A percentile compares a stretch with the other conserved stretches of the same genome.
Conservation (phyloP, 164 flowering plant species). For the Liriodendron chinense region DNA sequence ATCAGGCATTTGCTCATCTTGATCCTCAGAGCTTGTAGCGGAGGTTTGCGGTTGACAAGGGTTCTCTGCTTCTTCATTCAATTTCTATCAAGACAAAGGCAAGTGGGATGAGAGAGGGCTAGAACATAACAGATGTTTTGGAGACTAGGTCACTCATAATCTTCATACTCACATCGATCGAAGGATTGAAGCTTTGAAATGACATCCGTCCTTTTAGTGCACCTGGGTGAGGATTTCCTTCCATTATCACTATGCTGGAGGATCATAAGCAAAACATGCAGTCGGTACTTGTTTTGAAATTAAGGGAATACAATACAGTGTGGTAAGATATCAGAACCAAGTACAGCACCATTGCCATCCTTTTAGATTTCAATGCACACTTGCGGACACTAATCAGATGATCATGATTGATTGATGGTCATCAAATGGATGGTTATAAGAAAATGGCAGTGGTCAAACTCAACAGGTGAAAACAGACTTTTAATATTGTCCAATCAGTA, state of each 20-base stretch:
- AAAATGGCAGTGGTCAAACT: too few species aligned
- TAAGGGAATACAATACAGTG: too few species aligned
- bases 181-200: conserved; percentile 82
- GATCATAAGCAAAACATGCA: neutral
- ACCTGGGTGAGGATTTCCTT: conserved; percentile 88
- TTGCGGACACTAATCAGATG: too few species aligned
- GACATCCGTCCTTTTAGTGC: conserved; percentile 82
- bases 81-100: conserved; percentile 60
- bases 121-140: conserved; percentile 13
- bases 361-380: too few species aligned
- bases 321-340: too few species aligned
- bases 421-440: too few species aligned
- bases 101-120: conserved; percentile 23
- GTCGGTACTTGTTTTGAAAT: neutral
- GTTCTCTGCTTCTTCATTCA: conserved; percentile 51
- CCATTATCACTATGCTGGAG: conserved; percentile 78
- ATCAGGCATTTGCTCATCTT: conserved; percentile 20
- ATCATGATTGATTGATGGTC: too few species aligned
- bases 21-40: conserved; percentile 33
- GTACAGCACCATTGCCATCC: too few species aligned
- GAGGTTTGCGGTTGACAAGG: conserved; percentile 28
- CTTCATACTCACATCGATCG: conserved; percentile 81
- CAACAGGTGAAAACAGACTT: too few species aligned
- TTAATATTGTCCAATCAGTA: too few species aligned
- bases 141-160: conserved; percentile 16